Conservation (phyloP, 352 stramenopile genomes). For the Pythium aphanidermatum region DNA sequence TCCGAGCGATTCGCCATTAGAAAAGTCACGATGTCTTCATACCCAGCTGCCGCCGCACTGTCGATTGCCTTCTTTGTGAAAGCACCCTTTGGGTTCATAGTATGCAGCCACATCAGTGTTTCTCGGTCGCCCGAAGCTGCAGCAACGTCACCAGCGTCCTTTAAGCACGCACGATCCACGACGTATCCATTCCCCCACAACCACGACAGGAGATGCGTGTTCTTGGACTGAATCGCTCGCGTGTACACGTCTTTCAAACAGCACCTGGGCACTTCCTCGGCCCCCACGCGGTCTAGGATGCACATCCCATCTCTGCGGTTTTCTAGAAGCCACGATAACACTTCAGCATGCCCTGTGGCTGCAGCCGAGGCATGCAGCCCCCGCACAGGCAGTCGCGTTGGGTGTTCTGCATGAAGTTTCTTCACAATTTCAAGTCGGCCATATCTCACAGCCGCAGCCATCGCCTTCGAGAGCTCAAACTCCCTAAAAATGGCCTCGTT, state of each 20-base stretch:
- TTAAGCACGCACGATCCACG: neutral
- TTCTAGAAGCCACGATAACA: too few relatives aligned
- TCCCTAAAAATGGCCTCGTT: too few relatives aligned
- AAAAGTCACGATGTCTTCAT: constrained; percentile 7
- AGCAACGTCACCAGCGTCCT: neutral
- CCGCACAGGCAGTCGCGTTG: too few relatives aligned
- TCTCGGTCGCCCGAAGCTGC: neutral
- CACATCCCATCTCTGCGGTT: too few relatives aligned
- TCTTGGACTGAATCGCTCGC: too few relatives aligned
- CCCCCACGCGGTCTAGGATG: neutral
- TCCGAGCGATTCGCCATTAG: constrained; percentile 5
- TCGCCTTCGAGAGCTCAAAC: too few relatives aligned
- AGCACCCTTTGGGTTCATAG: neutral
- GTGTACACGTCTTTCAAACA: neutral
- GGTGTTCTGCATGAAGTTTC: too few relatives aligned
- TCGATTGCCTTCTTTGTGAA: neutral
- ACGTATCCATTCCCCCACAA: neutral
- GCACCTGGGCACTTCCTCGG: neutral
- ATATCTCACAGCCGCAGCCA: too few relatives aligned
- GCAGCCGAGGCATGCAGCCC: too few relatives aligned
- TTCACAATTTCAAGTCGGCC: too few relatives aligned
- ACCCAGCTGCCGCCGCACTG: neutral
- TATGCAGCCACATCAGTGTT: neutral
- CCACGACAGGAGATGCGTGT: neutral
- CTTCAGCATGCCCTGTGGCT: too few relatives aligned